Evolutionary conservation across 1,284 basidiomycete species (phyloP).

Genomic region (Sanghuangporus weigelae): DNA sequence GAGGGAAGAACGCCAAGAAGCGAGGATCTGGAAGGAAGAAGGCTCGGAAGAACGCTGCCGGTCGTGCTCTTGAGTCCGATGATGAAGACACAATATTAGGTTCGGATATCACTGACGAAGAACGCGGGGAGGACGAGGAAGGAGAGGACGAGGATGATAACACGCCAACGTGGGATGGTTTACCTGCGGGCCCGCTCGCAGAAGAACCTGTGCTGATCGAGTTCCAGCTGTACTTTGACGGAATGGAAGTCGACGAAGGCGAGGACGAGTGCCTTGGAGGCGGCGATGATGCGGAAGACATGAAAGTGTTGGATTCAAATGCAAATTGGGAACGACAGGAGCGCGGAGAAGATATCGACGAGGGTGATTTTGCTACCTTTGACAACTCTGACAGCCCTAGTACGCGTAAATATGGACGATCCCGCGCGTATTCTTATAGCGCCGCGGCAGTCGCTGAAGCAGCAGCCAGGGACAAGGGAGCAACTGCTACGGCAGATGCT

Average conservation of each 20-base stretch:
- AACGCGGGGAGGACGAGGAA: neutral
- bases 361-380: neutral
- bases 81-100: neutral
- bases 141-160: neutral
- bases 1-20: neutral
- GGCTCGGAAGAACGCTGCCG: neutral
- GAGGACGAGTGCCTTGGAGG: neutral
- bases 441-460: neutral
- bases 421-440: neutral
- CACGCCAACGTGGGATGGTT: slow-evolving; percentile 10
- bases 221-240: slow-evolving; percentile 42
- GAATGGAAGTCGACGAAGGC: slow-evolving; percentile 1
- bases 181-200: slow-evolving; percentile 43
- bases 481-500: neutral
- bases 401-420: neutral
- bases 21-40: neutral
- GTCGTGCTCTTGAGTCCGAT: neutral
- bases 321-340: neutral
- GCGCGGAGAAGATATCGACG: neutral
- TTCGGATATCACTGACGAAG: neutral
- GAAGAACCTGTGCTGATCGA: slow-evolving; percentile 56
- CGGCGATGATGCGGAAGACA: neutral
- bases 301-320: neutral
- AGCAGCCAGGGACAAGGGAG: neutral
- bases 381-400: neutral